Percentiles rank a stretch among this genome's conserved stretches.
These are phyloP conservation scores for Lasiodiplodia citricola DNA, from an alignment of 2,329 filamentous ascomycete genomes.

Conservation along the genomic window DNA sequence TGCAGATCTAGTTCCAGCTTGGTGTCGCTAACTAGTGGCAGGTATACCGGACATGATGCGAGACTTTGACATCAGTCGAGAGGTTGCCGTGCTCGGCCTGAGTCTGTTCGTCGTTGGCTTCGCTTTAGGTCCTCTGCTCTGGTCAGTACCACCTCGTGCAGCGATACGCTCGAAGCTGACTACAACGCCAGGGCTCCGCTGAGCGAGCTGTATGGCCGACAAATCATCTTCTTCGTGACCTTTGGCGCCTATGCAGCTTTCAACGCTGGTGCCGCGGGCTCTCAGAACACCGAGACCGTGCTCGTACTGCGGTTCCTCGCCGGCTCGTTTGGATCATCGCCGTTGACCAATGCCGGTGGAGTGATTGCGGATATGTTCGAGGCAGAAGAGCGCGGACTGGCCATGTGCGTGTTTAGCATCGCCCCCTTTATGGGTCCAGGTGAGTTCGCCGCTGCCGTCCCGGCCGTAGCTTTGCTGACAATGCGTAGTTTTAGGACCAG, in stretches of 20 bases:
- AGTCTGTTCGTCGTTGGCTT: slow-evolving; percentile 52
- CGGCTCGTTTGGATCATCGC: slow-evolving; percentile 66
- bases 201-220: slow-evolving; percentile 56
- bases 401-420: slow-evolving; percentile 58
- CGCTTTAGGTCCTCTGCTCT: slow-evolving; percentile 47
- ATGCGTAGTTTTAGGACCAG: slow-evolving; percentile 61
- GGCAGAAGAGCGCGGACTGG: slow-evolving; percentile 61
- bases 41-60: too few species aligned
- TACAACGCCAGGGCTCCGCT: slow-evolving; percentile 54
- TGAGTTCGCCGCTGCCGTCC: too few species aligned
- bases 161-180: not conserved
- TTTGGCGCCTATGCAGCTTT: slow-evolving; percentile 66
- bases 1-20: too few species aligned
- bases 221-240: slow-evolving; percentile 65
- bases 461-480: not conserved
- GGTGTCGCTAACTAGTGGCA: too few species aligned
- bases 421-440: slow-evolving; percentile 51
- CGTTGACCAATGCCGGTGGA: slow-evolving; percentile 69
- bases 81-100: slow-evolving; percentile 48
- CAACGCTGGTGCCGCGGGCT: slow-evolving; percentile 63
- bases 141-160: slow-evolving; percentile 28
- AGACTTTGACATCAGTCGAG: slow-evolving; percentile 47
- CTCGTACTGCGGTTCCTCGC: slow-evolving; percentile 72
- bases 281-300: slow-evolving; percentile 63
- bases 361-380: slow-evolving; percentile 69